Evolutionary conservation across 768 basidiomycete genomes (phyloP).

Genomic region (Rhizopogon rudus): DNA sequence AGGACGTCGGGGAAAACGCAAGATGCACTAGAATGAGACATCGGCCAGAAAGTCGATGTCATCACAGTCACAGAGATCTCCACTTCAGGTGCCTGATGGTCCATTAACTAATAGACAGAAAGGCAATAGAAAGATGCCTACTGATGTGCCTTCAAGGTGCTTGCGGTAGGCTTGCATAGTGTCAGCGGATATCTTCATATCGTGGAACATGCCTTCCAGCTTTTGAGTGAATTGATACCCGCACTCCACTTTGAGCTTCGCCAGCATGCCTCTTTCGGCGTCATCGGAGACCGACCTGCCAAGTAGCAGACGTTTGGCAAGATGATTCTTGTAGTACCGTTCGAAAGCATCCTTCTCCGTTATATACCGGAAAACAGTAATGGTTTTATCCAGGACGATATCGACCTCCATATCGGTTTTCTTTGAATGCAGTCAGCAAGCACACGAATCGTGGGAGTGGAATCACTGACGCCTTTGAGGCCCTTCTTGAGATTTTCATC

Average conservation of each 20-base stretch:
- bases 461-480: slow-evolving; percentile 75
- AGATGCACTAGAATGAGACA: slow-evolving; percentile 54
- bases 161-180: slow-evolving; percentile 70
- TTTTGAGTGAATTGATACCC: slow-evolving; percentile 97
- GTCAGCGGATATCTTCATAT: slow-evolving; percentile 87
- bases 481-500: slow-evolving; percentile 96
- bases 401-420: slow-evolving; percentile 96
- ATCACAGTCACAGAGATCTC: slow-evolving; percentile 89
- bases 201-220: slow-evolving; percentile 98
- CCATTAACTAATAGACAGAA: slow-evolving; percentile 8
- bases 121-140: slow-evolving; percentile 29
- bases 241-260: slow-evolving; percentile 94
- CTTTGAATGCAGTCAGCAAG: slow-evolving; percentile 34
- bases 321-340: slow-evolving; percentile 93
- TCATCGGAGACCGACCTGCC: slow-evolving; percentile 93
- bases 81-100: slow-evolving; percentile 58
- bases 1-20: slow-evolving; percentile 70
- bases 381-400: slow-evolving; percentile 86
- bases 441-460: slow-evolving; percentile 1
- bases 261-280: slow-evolving; percentile 95
- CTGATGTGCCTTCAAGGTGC: slow-evolving; percentile 53
- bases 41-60: slow-evolving; percentile 97
- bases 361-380: slow-evolving; percentile 91
- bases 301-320: slow-evolving; percentile 86
- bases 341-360: slow-evolving; percentile 97